Base-by-base conservation (phyloP, 2,329 filamentous ascomycete species). In the Phaeophleospora eucalypticola region DNA sequence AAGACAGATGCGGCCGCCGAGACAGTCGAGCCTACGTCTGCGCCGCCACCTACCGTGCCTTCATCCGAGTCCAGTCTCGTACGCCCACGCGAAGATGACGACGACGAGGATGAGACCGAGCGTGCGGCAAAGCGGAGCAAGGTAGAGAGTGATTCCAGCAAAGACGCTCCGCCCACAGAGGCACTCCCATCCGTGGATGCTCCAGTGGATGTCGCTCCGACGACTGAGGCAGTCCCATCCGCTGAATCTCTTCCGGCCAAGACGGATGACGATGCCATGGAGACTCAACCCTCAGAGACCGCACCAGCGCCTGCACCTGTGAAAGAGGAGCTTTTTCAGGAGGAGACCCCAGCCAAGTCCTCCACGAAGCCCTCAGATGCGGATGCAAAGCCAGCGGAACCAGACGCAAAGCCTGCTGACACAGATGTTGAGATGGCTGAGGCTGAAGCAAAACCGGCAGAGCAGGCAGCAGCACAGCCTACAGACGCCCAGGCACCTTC, bases 41-140 rank as follows among this genome's bases (percentile, higher is more conserved):
- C 46, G 16, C 49, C 43, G 8, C 49, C 46, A 40, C 50, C 43
- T 20, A 43, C 45, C 4, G 20, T 39, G 44, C 50, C 60, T 38
- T 41, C 54, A 3, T 65, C 66, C 3, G 91, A 90, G 68, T 63
- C 85, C 10, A 59, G 57, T 36, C 43, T 59, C 20, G 76, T 87
- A 1, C 82, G 88, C 9, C 85, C 84, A 56, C 83, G 90, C 12
- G 89, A 95, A 48, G 83, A 89, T 3, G 89, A 95, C 54, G 89
- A 95, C 54, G 72, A 73, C 1, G 51, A 36, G 24, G 72, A 62
- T 17, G 71, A 64, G n/a, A 64, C 58, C 20, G 72, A 88, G 54
- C 89, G 84, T 43, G 80, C 80, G 14, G 80, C 89, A 1, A 96
- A 96, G 73, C 83, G 90, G 19, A 81, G 87, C 32, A 91, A 84